Percentiles rank a stretch among this genome's conserved stretches.
Evolutionary conservation across 306 rosid species (phyloP).

Genomic region (Cyclanthera cordifolia): DNA sequence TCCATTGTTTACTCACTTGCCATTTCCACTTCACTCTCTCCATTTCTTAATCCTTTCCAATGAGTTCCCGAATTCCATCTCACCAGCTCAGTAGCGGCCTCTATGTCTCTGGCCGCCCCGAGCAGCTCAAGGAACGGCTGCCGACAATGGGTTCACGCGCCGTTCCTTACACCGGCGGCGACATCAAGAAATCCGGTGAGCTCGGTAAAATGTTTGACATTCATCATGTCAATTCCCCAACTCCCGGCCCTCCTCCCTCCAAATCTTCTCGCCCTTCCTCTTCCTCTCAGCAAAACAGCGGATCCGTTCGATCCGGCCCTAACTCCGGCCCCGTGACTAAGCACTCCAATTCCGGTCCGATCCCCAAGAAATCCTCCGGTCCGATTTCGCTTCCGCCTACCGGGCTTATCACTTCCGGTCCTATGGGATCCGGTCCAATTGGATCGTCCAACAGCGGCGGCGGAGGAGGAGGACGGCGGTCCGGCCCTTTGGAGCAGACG

Average conservation of each 20-base stretch:
- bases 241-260: constrained; percentile 18
- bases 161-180: constrained; percentile 88
- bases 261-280: constrained; percentile 53
- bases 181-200: constrained; percentile 86
- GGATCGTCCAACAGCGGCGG: constrained; percentile 29
- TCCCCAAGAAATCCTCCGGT: constrained; percentile 49
- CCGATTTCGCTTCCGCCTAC: constrained; percentile 53
- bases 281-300: constrained; percentile 56
- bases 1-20: neutral
- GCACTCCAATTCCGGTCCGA: constrained; percentile 43
- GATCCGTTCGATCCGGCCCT: constrained; percentile 74
- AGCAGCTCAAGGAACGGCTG: constrained; percentile 55
- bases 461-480: constrained; percentile 22
- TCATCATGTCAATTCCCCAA: constrained; percentile 27
- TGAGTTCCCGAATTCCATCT: constrained; percentile 76
- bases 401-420: constrained; percentile 72
- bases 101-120: constrained; percentile 85
- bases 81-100: constrained; percentile 91
- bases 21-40: constrained; percentile 13
- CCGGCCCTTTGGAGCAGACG: constrained; percentile 39
- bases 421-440: constrained; percentile 48
- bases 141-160: constrained; percentile 87
- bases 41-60: constrained; percentile 10
- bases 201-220: constrained; percentile 85
- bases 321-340: constrained; percentile 46